Percentiles rank a stretch among this genome's conserved stretches.
These are phyloP conservation scores for Chlorella sp. DNA, from an alignment of 139 green algal species.

Conservation along the genomic window DNA sequence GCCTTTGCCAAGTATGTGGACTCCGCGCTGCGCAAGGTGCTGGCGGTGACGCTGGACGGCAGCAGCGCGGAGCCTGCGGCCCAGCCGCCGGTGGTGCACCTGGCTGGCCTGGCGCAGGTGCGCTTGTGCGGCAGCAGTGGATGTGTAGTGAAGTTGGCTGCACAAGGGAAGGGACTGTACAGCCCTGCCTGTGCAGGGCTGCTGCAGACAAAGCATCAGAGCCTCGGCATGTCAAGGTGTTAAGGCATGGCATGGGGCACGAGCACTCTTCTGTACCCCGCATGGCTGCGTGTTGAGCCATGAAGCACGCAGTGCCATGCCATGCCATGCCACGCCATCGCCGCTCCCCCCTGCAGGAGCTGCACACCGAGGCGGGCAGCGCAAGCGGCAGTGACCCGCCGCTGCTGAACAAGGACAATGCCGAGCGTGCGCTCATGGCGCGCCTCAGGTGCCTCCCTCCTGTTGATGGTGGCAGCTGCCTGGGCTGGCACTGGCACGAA, in stretches of 20 bases:
- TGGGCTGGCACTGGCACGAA: too few species aligned
- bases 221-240: too few species aligned
- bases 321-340: background rate
- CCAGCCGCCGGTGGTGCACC: slow-evolving; percentile 53
- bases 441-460: slow-evolving; percentile 52
- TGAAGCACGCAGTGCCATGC: background rate
- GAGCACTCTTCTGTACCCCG: too few species aligned
- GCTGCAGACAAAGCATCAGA: too few species aligned
- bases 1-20: slow-evolving; percentile 43
- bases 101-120: slow-evolving; percentile 59
- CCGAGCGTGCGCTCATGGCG: slow-evolving; percentile 81
- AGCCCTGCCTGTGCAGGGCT: too few species aligned
- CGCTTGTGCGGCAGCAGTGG: too few species aligned
- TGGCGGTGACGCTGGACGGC: slow-evolving; percentile 57
- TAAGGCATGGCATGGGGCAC: too few species aligned
- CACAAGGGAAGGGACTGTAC: too few species aligned
- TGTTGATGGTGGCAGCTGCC: too few species aligned
- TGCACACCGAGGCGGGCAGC: slow-evolving; percentile 30
- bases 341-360: slow-evolving; percentile 47
- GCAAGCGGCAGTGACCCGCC: background rate
- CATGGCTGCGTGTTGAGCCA: too few species aligned
- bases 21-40: slow-evolving; percentile 47
- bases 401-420: slow-evolving; percentile 57
- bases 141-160: too few species aligned
- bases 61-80: slow-evolving; percentile 2